These are phyloP conservation scores for Globisporangium takayamanum DNA, from an alignment of 352 stramenopile species.

Conservation along the genomic window DNA sequence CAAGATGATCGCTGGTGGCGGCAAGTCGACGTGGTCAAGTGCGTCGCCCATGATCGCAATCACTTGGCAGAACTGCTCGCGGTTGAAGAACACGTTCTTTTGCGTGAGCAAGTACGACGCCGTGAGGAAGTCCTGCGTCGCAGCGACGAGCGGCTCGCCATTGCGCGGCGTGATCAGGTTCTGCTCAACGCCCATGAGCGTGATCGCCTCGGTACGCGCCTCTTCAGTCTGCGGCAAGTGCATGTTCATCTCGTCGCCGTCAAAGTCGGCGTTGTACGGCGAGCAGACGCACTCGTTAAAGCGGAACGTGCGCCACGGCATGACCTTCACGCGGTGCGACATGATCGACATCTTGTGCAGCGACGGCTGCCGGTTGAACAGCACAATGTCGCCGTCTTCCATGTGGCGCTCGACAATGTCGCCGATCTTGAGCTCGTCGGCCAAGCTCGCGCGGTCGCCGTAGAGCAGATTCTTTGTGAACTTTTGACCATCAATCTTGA, in stretches of 20 bases:
- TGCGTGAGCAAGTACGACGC: conserved; percentile 97
- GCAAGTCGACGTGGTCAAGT: conserved; percentile 92
- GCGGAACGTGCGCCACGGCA: conserved; percentile 97
- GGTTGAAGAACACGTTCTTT: conserved; percentile 98
- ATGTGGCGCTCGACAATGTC: conserved; percentile 99
- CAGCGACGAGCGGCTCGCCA: conserved; percentile 96
- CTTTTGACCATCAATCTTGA: conserved; percentile 79
- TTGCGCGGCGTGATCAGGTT: conserved; percentile 98
- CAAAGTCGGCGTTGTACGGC: conserved; percentile 99
- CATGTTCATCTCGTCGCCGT: conserved; percentile 99
- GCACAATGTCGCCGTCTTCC: conserved; percentile 97
- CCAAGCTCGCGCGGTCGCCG: conserved; percentile 91
- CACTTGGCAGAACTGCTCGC: conserved; percentile 94
- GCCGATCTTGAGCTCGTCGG: conserved; percentile 93
- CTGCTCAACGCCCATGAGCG: conserved; percentile 97
- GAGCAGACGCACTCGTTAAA: conserved; percentile 99
- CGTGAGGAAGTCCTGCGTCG: conserved; percentile 99
- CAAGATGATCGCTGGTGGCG: conserved; percentile 60
- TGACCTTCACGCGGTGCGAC: conserved; percentile 88
- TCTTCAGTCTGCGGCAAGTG: conserved; percentile 98
- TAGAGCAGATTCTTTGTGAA: conserved; percentile 92
- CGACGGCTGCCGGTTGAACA: conserved; percentile 99
- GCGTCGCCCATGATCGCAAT: conserved; percentile 94
- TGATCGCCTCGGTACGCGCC: conserved; percentile 93
- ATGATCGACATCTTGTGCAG: conserved; percentile 99